These are phyloP conservation scores for Pontederia crassipes DNA, from an alignment of 176 grass and related monocot species.

Conservation along the genomic window DNA sequence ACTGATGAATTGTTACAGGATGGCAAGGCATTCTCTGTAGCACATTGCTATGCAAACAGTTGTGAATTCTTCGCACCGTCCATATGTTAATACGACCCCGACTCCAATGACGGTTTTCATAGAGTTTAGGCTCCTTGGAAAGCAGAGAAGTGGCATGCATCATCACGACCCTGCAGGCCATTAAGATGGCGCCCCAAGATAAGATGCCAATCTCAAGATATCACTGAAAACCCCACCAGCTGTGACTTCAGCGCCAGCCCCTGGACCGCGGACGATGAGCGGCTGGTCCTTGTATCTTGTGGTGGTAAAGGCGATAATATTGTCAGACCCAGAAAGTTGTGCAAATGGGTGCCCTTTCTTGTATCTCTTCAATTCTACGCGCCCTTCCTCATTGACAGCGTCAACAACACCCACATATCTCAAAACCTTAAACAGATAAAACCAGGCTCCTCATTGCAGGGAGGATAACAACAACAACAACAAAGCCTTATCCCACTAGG, in stretches of 20 bases:
- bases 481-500: too few species aligned
- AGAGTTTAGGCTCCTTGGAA: too few species aligned
- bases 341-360: constrained; percentile 77
- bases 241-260: constrained; percentile 74
- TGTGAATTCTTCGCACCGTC: too few species aligned
- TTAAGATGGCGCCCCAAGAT: constrained; percentile 78
- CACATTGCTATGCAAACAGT: too few species aligned
- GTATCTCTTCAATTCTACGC: constrained; percentile 65
- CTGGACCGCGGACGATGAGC: constrained; percentile 71
- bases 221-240: constrained; percentile 94
- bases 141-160: too few species aligned
- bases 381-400: constrained; percentile 37
- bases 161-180: too few species aligned
- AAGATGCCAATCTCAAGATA: constrained; percentile 75
- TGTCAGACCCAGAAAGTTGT: constrained; percentile 81
- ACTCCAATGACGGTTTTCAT: too few species aligned
- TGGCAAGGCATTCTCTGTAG: too few species aligned
- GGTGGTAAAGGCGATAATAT: constrained; percentile 93
- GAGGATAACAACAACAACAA: too few species aligned
- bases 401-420: constrained; percentile 81
- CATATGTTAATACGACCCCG: too few species aligned
- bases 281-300: constrained; percentile 84
- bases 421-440: constrained; percentile 49
- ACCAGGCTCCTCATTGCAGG: neutral
- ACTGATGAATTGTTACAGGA: too few species aligned